A percentile compares a stretch with the other conserved stretches of the same genome.
Conservation (phyloP, 495 filamentous ascomycete species). For the Hypoxylon intermedium region DNA sequence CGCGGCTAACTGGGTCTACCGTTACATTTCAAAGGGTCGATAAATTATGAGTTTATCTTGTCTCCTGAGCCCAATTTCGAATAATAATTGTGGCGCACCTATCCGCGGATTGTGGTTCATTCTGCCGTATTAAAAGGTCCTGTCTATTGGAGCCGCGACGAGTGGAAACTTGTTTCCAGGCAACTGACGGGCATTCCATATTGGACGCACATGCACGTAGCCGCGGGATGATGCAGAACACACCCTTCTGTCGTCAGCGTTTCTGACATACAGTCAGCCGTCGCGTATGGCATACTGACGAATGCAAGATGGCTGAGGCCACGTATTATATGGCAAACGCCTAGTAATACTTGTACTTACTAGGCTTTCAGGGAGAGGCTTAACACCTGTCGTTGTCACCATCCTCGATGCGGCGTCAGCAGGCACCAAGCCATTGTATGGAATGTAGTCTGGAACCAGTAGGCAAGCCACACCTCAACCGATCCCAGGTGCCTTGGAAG, state of each 20-base stretch:
- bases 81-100: slow-evolving; percentile 13
- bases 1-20: slow-evolving; percentile 21
- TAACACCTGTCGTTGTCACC: background rate
- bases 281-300: background rate
- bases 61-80: background rate
- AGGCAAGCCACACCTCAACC: slow-evolving; percentile 17
- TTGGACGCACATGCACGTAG: slow-evolving; percentile 9
- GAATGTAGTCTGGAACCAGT: background rate
- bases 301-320: background rate
- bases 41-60: slow-evolving; percentile 22
- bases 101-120: background rate
- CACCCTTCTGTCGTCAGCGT: slow-evolving; percentile 2
- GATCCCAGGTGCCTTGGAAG: background rate
- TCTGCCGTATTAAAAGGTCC: background rate
- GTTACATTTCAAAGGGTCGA: slow-evolving; percentile 24
- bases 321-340: slow-evolving; percentile 13
- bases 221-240: slow-evolving; percentile 14
- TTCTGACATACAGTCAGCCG: slow-evolving; percentile 6
- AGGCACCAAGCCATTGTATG: background rate
- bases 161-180: background rate
- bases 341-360: background rate
- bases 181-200: slow-evolving; percentile 1
- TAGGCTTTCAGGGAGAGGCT: slow-evolving; percentile 3
- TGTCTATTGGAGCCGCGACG: background rate
- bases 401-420: slow-evolving; percentile 2